Percentiles rank a stretch among this genome's conserved stretches.
phyloP scores from a whole-genome alignment of 2,329 filamentous ascomycete species.

The Apiospora saccharicola region DNA sequence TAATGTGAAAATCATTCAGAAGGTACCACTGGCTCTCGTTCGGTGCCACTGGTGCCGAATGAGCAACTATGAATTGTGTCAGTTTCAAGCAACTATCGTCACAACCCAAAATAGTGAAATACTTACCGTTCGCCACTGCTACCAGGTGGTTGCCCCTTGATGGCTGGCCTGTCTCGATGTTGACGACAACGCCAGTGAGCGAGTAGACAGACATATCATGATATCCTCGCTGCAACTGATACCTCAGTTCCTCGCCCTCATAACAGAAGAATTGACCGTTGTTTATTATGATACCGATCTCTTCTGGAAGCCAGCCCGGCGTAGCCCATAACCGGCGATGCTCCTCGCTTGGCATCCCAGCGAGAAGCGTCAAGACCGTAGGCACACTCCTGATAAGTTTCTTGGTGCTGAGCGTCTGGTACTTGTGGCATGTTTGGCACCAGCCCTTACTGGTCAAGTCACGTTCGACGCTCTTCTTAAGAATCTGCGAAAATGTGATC shows the following conservation, averaged over 20 bases:
- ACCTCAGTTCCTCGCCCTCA: slow-evolving; percentile 86
- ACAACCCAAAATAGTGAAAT: slow-evolving; percentile 9
- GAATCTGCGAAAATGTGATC: slow-evolving; percentile 83
- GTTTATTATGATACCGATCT: slow-evolving; percentile 91
- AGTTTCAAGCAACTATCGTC: slow-evolving; percentile 31
- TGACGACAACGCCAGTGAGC: slow-evolving; percentile 85
- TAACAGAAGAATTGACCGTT: slow-evolving; percentile 94
- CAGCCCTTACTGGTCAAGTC: slow-evolving; percentile 90
- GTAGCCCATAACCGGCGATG: slow-evolving; percentile 85
- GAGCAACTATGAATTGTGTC: slow-evolving; percentile 59
- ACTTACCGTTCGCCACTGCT: slow-evolving; percentile 82
- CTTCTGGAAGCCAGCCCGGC: slow-evolving; percentile 89
- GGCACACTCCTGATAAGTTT: slow-evolving; percentile 86
- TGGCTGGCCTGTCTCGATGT: slow-evolving; percentile 85
- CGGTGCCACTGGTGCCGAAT: slow-evolving; percentile 67
- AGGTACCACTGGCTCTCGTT: slow-evolving; percentile 84
- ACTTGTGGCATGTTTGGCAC: slow-evolving; percentile 90
- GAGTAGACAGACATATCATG: slow-evolving; percentile 90
- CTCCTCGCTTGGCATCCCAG: slow-evolving; percentile 74
- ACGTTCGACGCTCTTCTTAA: slow-evolving; percentile 92
- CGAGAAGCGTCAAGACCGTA: slow-evolving; percentile 87
- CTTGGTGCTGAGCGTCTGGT: slow-evolving; percentile 85
- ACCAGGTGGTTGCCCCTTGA: slow-evolving; percentile 86
- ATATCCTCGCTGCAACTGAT: slow-evolving; percentile 79
- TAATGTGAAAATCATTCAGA: slow-evolving; percentile 96